Base-by-base conservation (phyloP, 2,329 filamentous ascomycete genomes). In the Trichoderma asperellum region DNA sequence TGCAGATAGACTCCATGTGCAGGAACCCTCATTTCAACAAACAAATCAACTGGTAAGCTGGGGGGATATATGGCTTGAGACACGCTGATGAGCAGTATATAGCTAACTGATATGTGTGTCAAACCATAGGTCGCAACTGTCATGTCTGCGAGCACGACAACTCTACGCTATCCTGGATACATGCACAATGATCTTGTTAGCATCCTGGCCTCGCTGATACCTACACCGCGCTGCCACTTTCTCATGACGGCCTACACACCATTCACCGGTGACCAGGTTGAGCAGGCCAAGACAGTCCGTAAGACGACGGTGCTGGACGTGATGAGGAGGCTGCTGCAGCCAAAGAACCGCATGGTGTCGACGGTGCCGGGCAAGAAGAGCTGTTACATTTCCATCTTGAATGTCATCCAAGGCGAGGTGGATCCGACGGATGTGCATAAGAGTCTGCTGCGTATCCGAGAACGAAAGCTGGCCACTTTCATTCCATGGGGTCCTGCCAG, bases 131-230 rank as follows among this genome's bases (percentile, higher is more conserved):
- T 96, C 4, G 96, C 94, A 8, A 99, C 96, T 1, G 96, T 99
- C 79, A 99, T 99, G 96, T 97, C 94, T 43, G 96, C 96, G 49
- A 96, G 93, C 77, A 99, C 96, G 4, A 98, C 95, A 11, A 97
- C 96, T 2, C 88, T 99, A 62, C 89, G 96, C 77, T 99, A 99
- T 79, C 96, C 96, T 1, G 96, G 96, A 49, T 99, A 99, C 82
- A 99, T 99, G 96, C 96, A 99, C 85, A 99, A 99, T 80, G 96
- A 99, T 78, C 90, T 99, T 18, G 94, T 97, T 77, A 96, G 95
- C 80, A 98, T 99, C 75, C 87, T 99, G 69, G 96, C 96, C 29
- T 97, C 94, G 24, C 87, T 99, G 53, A 98, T 99, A 71, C 96
- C 96, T 1, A 99, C 95, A 0, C 96, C 96, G 11, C 91, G 96